phyloP scores from a whole-genome alignment of 495 filamentous ascomycete species.

The Penicilliopsis zonata region DNA sequence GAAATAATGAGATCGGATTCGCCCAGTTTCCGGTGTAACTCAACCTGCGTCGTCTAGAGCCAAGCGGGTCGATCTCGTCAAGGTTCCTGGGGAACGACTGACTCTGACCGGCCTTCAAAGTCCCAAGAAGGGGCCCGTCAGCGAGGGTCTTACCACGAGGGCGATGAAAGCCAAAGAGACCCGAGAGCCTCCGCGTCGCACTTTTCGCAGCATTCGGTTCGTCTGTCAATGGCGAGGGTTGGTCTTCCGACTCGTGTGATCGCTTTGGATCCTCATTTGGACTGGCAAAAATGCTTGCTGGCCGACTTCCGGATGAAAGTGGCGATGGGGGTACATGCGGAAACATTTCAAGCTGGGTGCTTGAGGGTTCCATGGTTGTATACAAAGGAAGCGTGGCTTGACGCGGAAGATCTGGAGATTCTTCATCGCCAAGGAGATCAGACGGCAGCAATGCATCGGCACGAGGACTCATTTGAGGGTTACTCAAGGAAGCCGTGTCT shows the following conservation, averaged over 20 bases:
- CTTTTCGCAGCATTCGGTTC: slow-evolving; percentile 35
- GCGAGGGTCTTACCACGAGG: slow-evolving; percentile 60
- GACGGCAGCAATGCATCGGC: slow-evolving; percentile 69
- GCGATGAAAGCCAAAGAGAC: slow-evolving; percentile 55
- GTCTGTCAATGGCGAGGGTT: slow-evolving; percentile 20
- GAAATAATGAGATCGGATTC: slow-evolving; percentile 42
- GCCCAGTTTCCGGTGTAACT: slow-evolving; percentile 52
- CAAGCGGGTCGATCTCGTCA: slow-evolving; percentile 57
- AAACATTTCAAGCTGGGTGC: slow-evolving; percentile 20
- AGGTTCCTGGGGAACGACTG: slow-evolving; percentile 68
- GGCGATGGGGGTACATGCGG: slow-evolving; percentile 57
- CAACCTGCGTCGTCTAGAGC: slow-evolving; percentile 50
- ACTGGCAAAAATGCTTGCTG: slow-evolving; percentile 53
- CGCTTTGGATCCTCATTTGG: slow-evolving; percentile 54
- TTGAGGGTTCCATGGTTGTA: slow-evolving; percentile 23
- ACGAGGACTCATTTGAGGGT: slow-evolving; percentile 70
- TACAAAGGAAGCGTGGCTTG: slow-evolving; percentile 27
- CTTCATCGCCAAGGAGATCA: slow-evolving; percentile 68
- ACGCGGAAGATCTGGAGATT: slow-evolving; percentile 41
- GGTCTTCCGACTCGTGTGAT: slow-evolving; percentile 18
- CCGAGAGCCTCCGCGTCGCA: slow-evolving; percentile 41
- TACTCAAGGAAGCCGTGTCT: slow-evolving; percentile 39
- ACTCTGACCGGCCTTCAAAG: slow-evolving; percentile 63
- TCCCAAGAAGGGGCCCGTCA: slow-evolving; percentile 57
- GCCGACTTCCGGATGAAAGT: slow-evolving; percentile 50